These are phyloP conservation scores for Hypoxylon trugodes DNA, from an alignment of 495 filamentous ascomycete genomes.

Conservation along the genomic window DNA sequence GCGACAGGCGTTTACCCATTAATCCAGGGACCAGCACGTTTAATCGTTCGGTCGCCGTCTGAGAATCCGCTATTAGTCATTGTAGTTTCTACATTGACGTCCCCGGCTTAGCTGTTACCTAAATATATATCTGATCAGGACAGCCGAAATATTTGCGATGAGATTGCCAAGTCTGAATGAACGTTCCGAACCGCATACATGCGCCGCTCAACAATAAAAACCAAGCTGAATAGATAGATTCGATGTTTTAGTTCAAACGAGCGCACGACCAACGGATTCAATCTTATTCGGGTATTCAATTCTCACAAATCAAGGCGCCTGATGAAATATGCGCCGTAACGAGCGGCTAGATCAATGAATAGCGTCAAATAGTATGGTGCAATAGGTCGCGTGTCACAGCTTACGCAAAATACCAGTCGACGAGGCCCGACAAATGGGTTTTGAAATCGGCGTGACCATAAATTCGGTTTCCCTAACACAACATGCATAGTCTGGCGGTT, in stretches of 20 bases:
- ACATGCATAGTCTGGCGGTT: neutral
- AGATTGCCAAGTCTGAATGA: neutral
- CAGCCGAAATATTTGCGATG: neutral
- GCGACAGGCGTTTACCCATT: conserved; percentile 10
- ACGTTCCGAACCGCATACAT: neutral
- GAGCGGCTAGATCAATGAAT: conserved; percentile 6
- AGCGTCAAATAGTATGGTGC: conserved; percentile 18
- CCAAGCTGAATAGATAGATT: no score
- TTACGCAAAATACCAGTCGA: conserved; percentile 18
- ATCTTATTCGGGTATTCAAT: neutral
- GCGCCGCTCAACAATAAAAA: neutral
- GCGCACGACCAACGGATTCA: neutral
- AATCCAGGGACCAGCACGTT: conserved; percentile 6
- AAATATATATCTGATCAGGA: neutral
- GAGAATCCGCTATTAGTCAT: no score
- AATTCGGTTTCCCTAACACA: neutral
- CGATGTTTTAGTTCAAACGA: no score
- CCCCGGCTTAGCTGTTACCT: neutral
- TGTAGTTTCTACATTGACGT: neutral
- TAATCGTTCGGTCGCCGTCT: neutral
- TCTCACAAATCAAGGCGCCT: conserved; percentile 3
- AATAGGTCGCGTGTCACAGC: conserved; percentile 25
- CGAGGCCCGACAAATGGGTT: conserved; percentile 6
- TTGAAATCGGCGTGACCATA: conserved; percentile 6
- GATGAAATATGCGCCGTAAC: conserved; percentile 7